Conservation (phyloP, 129 eudicot species). For the Flaveria bidentis region DNA sequence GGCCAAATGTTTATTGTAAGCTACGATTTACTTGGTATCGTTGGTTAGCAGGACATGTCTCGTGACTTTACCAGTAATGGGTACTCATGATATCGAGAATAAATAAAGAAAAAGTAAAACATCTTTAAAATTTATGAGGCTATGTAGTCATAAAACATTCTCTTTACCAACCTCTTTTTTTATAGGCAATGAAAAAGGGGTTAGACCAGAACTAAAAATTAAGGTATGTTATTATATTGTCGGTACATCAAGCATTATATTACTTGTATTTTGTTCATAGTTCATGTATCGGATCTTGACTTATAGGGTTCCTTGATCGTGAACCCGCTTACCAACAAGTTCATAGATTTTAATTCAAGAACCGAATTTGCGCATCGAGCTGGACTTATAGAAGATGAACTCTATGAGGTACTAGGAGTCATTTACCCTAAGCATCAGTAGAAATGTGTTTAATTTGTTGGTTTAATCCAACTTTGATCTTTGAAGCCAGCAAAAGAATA, state of each 20-base stretch:
- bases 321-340: conserved; percentile 31
- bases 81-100: no score
- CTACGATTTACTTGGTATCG: no score
- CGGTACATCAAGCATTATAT: neutral
- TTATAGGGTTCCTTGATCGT: conserved; percentile 42
- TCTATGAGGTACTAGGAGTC: conserved; percentile 26
- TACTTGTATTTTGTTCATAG: neutral
- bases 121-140: neutral
- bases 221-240: conserved; percentile 17
- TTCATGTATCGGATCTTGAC: neutral
- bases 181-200: conserved; percentile 33
- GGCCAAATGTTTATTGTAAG: no score
- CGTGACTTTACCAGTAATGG: no score
- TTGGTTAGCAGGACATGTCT: no score
- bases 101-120: no score
- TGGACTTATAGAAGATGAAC: conserved; percentile 37
- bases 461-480: neutral
- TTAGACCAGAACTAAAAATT: conserved; percentile 31
- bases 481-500: conserved; percentile 37
- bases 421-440: neutral
- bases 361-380: conserved; percentile 31
- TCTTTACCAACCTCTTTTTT: neutral
- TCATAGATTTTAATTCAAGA: conserved; percentile 34
- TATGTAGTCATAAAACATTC: neutral
- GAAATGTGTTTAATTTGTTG: neutral